Percentiles rank a stretch among this genome's conserved stretches.
These are phyloP conservation scores for Bretschneidera sinensis DNA, from an alignment of 345 rosid species.

Conservation along the genomic window DNA sequence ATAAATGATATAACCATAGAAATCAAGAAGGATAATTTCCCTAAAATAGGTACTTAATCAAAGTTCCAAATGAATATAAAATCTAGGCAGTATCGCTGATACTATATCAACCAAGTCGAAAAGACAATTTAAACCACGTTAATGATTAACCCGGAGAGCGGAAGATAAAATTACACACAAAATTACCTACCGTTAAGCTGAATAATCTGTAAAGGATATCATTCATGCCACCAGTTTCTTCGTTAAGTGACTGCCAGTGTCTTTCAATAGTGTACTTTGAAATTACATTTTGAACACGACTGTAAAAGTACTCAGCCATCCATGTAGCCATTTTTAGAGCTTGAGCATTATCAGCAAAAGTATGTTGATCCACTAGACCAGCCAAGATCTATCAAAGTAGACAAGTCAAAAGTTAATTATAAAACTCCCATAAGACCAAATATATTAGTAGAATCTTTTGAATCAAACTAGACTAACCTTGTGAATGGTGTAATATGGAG, in stretches of 20 bases:
- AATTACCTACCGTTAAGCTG: slow-evolving; percentile 44
- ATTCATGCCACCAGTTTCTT: slow-evolving; percentile 98
- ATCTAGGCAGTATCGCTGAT: neutral
- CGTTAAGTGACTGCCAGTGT: slow-evolving; percentile 79
- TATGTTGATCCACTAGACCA: slow-evolving; percentile 85
- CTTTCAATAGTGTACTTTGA: slow-evolving; percentile 46
- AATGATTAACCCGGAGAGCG: neutral
- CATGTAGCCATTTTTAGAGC: slow-evolving; percentile 65
- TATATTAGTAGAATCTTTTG: neutral
- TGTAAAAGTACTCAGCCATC: slow-evolving; percentile 93
- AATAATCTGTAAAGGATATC: slow-evolving; percentile 79
- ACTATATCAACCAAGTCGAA: neutral
- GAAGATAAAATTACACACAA: neutral
- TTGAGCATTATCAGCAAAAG: slow-evolving; percentile 53
- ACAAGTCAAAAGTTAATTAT: neutral
- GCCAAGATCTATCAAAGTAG: slow-evolving; percentile 58
- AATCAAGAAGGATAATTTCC: neutral
- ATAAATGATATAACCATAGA: too few relatives aligned
- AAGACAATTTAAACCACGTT: neutral
- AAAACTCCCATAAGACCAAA: too few relatives aligned
- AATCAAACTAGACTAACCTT: slow-evolving; percentile 39
- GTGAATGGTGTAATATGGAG: slow-evolving; percentile 96
- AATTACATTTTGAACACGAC: slow-evolving; percentile 80
- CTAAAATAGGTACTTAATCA: neutral
- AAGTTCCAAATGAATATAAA: neutral